Evolutionary conservation across 257 asterid species (phyloP), one percentile per base, ranked within the genome.

Genomic region (Gynochthodes officinalis): DNA sequence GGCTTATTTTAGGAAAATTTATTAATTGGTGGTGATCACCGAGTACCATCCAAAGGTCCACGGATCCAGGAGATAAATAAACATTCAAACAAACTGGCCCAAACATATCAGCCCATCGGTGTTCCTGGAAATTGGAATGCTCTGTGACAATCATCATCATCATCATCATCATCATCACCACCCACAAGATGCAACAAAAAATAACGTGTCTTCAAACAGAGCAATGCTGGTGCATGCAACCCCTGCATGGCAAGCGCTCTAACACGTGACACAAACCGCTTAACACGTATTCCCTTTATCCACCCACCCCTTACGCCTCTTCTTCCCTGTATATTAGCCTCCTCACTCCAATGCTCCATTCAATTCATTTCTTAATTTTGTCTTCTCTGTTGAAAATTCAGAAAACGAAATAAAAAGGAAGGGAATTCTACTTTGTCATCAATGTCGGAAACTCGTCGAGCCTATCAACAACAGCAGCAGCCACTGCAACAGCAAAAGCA

Each of bases 121-220:
- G n/a, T n/a, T n/a, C n/a, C n/a, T n/a, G n/a, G n/a, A n/a, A 11
- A 12, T 19, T 46, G 52, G 52, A 46, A 46, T 0, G 19, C 52
- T 46, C 52, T 15, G 3, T 2, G 52, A 46, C 52, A 18, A 19
- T 19, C 11, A n/a, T n/a, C n/a, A n/a, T n/a, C n/a, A n/a, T n/a
- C n/a, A n/a, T n/a, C n/a, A n/a, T n/a, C n/a, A n/a, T n/a, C n/a
- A n/a, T n/a, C n/a, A n/a, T n/a, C n/a, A n/a, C n/a, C n/a, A n/a
- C n/a, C n/a, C n/a, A n/a, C n/a, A n/a, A n/a, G n/a, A n/a, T n/a
- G n/a, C n/a, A n/a, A 48, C 69, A 66, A 79, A 81, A 50, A 4
- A 25, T 19, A 14, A 84, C 89, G 92, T 86, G 92, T 85, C 89
- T n/a, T 0, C 55, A 74, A n/a, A 49, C 58, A 70, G 75, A 40